Evolutionary conservation across 2,329 filamentous ascomycete species (phyloP), one percentile per base, ranked within the genome.

Genomic region (Fusarium sacchari): DNA sequence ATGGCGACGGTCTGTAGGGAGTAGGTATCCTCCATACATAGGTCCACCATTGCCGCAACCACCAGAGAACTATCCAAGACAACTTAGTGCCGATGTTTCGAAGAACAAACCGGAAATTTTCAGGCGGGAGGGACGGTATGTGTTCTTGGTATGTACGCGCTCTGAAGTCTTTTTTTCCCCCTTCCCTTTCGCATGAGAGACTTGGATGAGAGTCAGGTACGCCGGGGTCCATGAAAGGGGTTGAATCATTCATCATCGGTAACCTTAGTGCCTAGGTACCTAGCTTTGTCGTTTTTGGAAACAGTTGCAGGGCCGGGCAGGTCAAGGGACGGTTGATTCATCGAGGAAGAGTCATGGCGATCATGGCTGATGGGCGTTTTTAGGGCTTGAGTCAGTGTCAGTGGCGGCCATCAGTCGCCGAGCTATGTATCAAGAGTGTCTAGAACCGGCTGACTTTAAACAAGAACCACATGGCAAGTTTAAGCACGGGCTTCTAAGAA

Each of bases 41-140:
- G 47, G 56, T 39, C 71, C 71, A 73, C 63, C 67, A 55, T 57
- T 62, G 61, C 69, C 56, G 57, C 66, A 66, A 63, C 47, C 42
- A 67, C 69, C 69, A 72, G 20, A 57, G 20, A 55, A 59, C 55
- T 55, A 64, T 60, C 55, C 66, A 44, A 57, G 56, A 39, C 32
- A 24, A 63, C 57, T 49, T 59, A 59, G 58, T 44, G 24, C 24
- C n/a, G 30, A 56, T 58, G 26, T 63, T 47, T 60, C 40, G 39
- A 34, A 40, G 42, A 36, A 22, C 26, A 28, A 26, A 6, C 32
- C 34, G 43, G 57, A 59, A 34, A n/a, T 59, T 50, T 50, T 59
- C 32, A 24, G 50, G 34, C 34, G 34, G 50, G 32, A 37, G 36
- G 50, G 24, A 53, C 36, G 24, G 24, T 60, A 24, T 52, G 43